Conservation (phyloP, 2,329 filamentous ascomycete genomes). For the Claviceps sp. region DNA sequence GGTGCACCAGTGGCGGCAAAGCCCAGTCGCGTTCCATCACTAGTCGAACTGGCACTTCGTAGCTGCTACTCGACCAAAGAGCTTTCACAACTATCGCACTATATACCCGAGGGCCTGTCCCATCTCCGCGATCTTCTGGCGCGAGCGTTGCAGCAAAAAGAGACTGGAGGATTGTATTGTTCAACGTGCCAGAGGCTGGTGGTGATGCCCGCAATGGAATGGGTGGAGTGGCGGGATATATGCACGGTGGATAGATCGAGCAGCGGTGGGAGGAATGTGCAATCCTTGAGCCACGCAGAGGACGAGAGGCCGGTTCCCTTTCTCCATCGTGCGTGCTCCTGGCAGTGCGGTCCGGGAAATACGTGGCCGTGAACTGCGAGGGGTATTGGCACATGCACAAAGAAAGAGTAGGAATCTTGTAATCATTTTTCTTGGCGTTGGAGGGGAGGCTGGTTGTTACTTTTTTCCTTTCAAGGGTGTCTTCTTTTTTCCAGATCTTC, state of each 20-base stretch:
- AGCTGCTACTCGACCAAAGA: slow-evolving; percentile 30
- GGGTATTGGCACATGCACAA: background rate
- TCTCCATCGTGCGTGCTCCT: slow-evolving; percentile 35
- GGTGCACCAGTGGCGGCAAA: background rate
- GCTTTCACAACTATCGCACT: slow-evolving; percentile 27
- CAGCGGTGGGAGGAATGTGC: slow-evolving; percentile 5
- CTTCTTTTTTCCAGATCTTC: background rate
- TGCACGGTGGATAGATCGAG: slow-evolving; percentile 8
- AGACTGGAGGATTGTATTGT: slow-evolving; percentile 37
- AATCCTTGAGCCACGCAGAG: slow-evolving; percentile 16
- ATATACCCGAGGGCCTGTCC: slow-evolving; percentile 27
- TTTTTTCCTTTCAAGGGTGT: background rate
- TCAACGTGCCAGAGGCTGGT: slow-evolving; percentile 35
- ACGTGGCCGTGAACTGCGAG: background rate
- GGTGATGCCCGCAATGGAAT: slow-evolving; percentile 39
- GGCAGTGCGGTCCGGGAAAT: slow-evolving; percentile 29
- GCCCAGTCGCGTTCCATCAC: slow-evolving; percentile 29
- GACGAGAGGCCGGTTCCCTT: slow-evolving; percentile 32
- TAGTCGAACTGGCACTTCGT: slow-evolving; percentile 37
- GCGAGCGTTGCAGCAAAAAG: slow-evolving; percentile 26
- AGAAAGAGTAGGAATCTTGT: background rate
- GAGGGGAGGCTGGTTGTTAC: background rate
- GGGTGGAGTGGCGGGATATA: slow-evolving; percentile 49
- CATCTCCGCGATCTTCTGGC: slow-evolving; percentile 28
- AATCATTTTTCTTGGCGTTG: background rate